Evolutionary conservation across 164 flowering plant genomes (phyloP).

Genomic region (Umbilicus rupestris): DNA sequence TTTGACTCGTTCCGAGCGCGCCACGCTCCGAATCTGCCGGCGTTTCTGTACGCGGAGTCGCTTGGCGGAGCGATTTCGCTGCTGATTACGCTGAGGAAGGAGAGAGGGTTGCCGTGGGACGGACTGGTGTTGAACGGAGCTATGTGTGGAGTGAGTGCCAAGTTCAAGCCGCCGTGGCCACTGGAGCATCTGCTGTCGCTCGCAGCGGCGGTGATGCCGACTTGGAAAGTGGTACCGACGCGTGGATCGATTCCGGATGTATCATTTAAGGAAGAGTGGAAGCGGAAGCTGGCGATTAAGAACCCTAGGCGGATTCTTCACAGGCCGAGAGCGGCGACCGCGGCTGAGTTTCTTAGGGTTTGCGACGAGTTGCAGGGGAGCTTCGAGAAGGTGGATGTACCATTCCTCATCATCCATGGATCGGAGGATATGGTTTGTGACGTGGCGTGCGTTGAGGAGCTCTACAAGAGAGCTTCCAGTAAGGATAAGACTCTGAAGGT

Average conservation of each 20-base stretch:
- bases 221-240: constrained; percentile 86
- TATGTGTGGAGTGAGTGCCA: constrained; percentile 86
- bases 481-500: constrained; percentile 24
- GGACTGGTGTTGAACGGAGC: constrained; percentile 86
- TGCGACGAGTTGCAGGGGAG: constrained; percentile 59
- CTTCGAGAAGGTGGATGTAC: constrained; percentile 55
- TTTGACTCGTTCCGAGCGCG: constrained; percentile 50
- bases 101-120: constrained; percentile 30
- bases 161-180: constrained; percentile 97
- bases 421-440: constrained; percentile 74
- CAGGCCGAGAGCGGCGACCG: constrained; percentile 80
- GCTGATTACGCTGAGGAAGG: constrained; percentile 48
- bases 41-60: constrained; percentile 85
- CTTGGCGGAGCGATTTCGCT: constrained; percentile 92
- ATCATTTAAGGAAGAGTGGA: constrained; percentile 91
- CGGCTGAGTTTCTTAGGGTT: constrained; percentile 62
- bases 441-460: constrained; percentile 70
- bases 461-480: constrained; percentile 37
- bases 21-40: constrained; percentile 38
- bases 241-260: constrained; percentile 51
- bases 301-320: constrained; percentile 48
- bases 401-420: constrained; percentile 72
- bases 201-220: constrained; percentile 53
- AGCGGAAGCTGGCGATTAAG: constrained; percentile 53
- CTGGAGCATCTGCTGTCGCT: constrained; percentile 63